A percentile compares a stretch with the other conserved stretches of the same genome.
Evolutionary conservation across 169 alveolate genomes (phyloP).

Genomic region (Eimeria zaria): DNA sequence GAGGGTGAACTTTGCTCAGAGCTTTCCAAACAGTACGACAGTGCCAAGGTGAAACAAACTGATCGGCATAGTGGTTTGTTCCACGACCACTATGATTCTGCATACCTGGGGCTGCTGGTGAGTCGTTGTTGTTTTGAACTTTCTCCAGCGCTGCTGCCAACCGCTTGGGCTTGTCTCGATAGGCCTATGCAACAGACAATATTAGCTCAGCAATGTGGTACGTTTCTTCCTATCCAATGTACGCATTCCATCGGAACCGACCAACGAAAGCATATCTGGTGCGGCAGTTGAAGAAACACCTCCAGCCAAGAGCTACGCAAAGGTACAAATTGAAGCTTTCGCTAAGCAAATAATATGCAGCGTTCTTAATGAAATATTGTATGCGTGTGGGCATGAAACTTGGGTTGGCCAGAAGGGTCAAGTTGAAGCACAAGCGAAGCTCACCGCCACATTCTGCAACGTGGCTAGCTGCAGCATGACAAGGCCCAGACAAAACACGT

Average conservation of each 20-base stretch:
- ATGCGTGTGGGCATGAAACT: background rate
- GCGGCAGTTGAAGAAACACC: background rate
- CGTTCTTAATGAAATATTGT: background rate
- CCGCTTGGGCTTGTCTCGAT: slow-evolving; percentile 62
- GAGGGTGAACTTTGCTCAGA: background rate
- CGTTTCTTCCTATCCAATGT: background rate
- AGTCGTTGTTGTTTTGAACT: slow-evolving; percentile 44
- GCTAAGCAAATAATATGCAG: background rate
- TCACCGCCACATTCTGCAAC: slow-evolving; percentile 76
- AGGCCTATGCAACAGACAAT: background rate
- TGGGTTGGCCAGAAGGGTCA: background rate
- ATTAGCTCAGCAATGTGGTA: background rate
- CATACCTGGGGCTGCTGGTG: slow-evolving; percentile 66
- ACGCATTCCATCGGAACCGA: background rate
- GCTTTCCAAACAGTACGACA: background rate
- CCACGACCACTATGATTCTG: background rate
- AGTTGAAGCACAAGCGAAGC: slow-evolving; percentile 1
- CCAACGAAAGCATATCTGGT: background rate
- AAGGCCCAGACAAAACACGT: slow-evolving; percentile 82
- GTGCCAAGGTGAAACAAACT: background rate
- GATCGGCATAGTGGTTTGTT: background rate
- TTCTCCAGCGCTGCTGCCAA: slow-evolving; percentile 40
- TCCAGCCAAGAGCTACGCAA: background rate
- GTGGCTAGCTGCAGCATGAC: slow-evolving; percentile 80
- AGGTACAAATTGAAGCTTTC: background rate